These are phyloP conservation scores for Saccharomycopsis selenospora DNA, from an alignment of 805 yeast species.

Conservation along the genomic window DNA sequence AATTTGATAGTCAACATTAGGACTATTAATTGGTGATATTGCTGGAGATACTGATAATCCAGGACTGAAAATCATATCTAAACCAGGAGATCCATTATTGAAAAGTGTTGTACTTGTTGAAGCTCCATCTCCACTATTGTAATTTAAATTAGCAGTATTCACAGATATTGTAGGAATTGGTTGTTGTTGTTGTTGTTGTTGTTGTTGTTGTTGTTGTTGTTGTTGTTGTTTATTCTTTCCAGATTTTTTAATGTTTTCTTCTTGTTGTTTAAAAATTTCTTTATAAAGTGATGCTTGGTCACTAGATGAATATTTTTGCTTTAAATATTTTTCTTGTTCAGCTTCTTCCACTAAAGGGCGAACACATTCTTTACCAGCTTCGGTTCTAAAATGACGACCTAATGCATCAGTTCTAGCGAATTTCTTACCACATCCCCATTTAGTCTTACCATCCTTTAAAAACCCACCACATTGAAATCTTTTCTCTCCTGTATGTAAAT, in stretches of 20 bases:
- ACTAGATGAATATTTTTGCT: neutral
- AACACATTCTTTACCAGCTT: conserved; percentile 68
- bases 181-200: no score
- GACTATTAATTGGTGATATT: neutral
- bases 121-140: neutral
- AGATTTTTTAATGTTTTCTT: neutral
- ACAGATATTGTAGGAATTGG: neutral
- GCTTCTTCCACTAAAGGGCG: conserved; percentile 60
- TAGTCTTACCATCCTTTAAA: conserved; percentile 43
- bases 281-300: neutral
- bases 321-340: conserved; percentile 24
- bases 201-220: no score
- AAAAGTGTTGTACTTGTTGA: neutral
- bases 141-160: neutral
- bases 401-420: conserved; percentile 78
- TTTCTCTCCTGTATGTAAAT: conserved; percentile 70
- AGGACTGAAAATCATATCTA: conserved; percentile 2
- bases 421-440: conserved; percentile 76
- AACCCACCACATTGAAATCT: conserved; percentile 64
- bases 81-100: neutral
- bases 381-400: conserved; percentile 73
- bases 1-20: neutral
- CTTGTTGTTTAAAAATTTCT: neutral
- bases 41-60: no score
- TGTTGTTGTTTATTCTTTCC: neutral